These are phyloP conservation scores for Gnetum montanum DNA, from an alignment of 75 land plant species.

Conservation along the genomic window DNA sequence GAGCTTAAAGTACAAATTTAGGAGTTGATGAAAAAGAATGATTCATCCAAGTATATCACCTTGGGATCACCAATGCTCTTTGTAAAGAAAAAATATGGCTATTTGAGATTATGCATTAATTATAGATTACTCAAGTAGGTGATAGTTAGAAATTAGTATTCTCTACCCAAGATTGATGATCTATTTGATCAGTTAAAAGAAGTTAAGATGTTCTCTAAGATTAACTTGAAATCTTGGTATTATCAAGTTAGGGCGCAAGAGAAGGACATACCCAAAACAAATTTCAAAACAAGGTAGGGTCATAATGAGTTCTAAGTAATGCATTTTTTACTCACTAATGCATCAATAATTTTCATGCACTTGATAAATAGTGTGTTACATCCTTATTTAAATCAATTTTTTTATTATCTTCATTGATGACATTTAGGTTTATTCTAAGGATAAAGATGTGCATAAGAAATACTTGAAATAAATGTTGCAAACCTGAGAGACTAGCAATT, in stretches of 20 bases:
- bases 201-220: neutral
- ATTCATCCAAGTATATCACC: neutral
- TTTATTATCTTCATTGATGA: too few species aligned
- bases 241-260: neutral
- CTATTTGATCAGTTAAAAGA: neutral
- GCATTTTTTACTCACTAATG: too few species aligned
- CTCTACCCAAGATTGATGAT: neutral
- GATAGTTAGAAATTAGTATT: neutral
- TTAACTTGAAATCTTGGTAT: neutral
- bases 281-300: neutral
- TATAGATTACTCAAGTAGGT: neutral
- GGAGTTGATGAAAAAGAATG: neutral
- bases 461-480: too few species aligned
- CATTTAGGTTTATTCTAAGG: too few species aligned
- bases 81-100: neutral
- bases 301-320: neutral
- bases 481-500: too few species aligned
- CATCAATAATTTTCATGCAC: too few species aligned
- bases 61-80: neutral
- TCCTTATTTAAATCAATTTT: too few species aligned
- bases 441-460: too few species aligned
- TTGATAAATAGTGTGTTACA: too few species aligned
- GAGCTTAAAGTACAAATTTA: neutral
- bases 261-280: neutral
- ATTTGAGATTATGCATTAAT: neutral